A percentile compares a stretch with the other conserved stretches of the same genome.
Evolutionary conservation across 1,284 basidiomycete genomes (phyloP).

Genomic region (Sanghuangporus sanghuang): DNA sequence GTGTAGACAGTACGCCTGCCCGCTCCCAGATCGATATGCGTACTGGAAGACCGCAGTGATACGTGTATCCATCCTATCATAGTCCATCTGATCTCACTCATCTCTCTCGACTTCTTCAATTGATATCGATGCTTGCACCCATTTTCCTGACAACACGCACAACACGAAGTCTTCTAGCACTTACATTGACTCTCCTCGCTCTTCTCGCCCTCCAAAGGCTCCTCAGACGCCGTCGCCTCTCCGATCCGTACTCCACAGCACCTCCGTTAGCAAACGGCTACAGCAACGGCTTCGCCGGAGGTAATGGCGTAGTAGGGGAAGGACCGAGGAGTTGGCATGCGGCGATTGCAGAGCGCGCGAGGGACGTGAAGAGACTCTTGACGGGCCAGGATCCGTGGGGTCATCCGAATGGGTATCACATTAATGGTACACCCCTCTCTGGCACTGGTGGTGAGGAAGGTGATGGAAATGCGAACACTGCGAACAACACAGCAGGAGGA

Average conservation of each 20-base stretch:
- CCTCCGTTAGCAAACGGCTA: background rate
- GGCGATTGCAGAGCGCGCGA: background rate
- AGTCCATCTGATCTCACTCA: conserved; percentile 8
- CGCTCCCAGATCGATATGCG: conserved; percentile 1
- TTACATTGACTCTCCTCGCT: conserved; percentile 62
- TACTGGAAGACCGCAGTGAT: conserved; percentile 14
- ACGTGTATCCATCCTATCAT: conserved; percentile 17
- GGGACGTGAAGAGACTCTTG: conserved; percentile 3
- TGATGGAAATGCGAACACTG: conserved; percentile 18
- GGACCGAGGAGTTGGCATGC: conserved; percentile 1
- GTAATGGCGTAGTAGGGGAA: background rate
- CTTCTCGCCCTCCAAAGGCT: conserved; percentile 29
- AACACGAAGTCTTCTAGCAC: conserved; percentile 40
- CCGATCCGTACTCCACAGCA: background rate
- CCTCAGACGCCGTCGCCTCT: conserved; percentile 20
- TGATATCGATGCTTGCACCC: background rate
- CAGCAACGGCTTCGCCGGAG: too few species aligned
- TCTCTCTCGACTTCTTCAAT: background rate
- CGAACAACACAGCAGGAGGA: conserved; percentile 12
- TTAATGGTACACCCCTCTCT: conserved; percentile 15
- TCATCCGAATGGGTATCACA: conserved; percentile 12
- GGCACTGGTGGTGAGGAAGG: too few species aligned
- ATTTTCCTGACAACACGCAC: background rate
- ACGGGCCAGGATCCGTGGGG: conserved; percentile 16
- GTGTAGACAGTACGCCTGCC: conserved; percentile 20